phyloP scores from a whole-genome alignment of 306 rosid species.

The Acacia melanoxylon region DNA sequence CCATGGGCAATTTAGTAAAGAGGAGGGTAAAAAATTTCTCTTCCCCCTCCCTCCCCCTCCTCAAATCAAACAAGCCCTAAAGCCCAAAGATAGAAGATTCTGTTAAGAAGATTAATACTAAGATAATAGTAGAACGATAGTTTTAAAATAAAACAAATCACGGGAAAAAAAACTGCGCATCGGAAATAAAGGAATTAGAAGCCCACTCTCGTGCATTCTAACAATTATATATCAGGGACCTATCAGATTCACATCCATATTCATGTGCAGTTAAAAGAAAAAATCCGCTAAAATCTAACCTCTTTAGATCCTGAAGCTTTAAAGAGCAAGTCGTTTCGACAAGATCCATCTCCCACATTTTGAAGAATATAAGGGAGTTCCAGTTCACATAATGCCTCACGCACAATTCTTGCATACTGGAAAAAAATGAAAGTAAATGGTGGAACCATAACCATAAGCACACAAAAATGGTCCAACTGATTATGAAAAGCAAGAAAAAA shows the following conservation, averaged over 20 bases:
- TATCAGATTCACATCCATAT: slow-evolving; percentile 1
- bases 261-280: slow-evolving; percentile 3
- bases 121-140: background rate
- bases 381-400: slow-evolving; percentile 94
- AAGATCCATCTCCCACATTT: slow-evolving; percentile 84
- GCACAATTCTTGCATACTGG: slow-evolving; percentile 84
- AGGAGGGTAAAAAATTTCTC: no score
- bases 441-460: background rate
- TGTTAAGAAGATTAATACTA: no score
- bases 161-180: no score
- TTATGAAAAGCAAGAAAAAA: background rate
- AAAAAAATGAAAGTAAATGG: slow-evolving; percentile 5
- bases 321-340: slow-evolving; percentile 49
- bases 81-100: no score
- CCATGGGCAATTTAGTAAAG: no score
- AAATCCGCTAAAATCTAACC: slow-evolving; percentile 46
- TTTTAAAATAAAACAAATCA: no score
- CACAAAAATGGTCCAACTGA: background rate
- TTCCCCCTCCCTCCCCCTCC: no score
- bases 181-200: no score
- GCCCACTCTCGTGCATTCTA: no score
- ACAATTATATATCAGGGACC: background rate
- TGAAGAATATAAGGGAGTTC: slow-evolving; percentile 91
- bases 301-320: slow-evolving; percentile 67
- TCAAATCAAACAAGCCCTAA: no score